These are phyloP conservation scores for Phytophthora meadii DNA, from an alignment of 352 stramenopile genomes.

Conservation along the genomic window DNA sequence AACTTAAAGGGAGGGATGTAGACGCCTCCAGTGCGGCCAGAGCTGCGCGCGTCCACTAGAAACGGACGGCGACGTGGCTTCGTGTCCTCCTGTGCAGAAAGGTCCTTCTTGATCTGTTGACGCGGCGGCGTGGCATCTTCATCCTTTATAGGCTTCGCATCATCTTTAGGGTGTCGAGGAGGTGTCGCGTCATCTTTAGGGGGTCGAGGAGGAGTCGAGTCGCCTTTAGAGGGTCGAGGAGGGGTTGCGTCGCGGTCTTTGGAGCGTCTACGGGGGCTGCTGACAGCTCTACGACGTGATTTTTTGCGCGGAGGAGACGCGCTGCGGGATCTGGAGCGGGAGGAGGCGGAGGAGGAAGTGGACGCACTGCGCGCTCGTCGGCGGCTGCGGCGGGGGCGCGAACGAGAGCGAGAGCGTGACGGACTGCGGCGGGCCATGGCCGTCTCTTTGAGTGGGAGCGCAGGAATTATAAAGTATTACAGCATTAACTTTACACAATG, in stretches of 20 bases:
- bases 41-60: constrained; percentile 42
- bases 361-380: constrained; percentile 25
- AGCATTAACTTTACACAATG: no score
- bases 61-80: constrained; percentile 26
- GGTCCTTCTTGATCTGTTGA: constrained; percentile 12
- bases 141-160: not conserved
- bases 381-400: constrained; percentile 19
- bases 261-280: not conserved
- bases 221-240: constrained; percentile 10
- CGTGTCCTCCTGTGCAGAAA: constrained; percentile 15
- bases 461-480: no score
- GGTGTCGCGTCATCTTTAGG: constrained; percentile 17
- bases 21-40: constrained; percentile 86
- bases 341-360: constrained; percentile 35
- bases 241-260: constrained; percentile 23
- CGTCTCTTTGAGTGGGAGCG: no score
- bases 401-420: constrained; percentile 40
- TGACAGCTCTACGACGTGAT: constrained; percentile 4
- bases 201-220: constrained; percentile 16
- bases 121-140: constrained; percentile 3
- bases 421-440: constrained; percentile 6
- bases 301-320: constrained; percentile 46
- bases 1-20: constrained; percentile 95
- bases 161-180: constrained; percentile 12
- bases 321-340: constrained; percentile 20